Conservation (phyloP, 306 rosid species). For the Vicia faba region DNA sequence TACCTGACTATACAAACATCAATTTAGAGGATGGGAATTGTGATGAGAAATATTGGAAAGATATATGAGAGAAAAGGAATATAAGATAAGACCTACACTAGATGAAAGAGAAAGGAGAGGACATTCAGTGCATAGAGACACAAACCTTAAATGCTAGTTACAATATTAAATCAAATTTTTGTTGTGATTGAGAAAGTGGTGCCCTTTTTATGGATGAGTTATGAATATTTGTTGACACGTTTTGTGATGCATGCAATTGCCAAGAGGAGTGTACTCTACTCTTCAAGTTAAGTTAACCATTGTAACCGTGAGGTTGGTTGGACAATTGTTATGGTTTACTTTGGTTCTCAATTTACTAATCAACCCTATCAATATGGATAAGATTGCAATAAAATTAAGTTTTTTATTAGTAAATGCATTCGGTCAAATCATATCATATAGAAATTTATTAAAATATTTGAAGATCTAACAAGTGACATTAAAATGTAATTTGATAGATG, state of each 20-base stretch:
- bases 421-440: too few relatives aligned
- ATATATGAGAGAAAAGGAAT: not conserved
- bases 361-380: not conserved
- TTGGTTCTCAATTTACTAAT: not conserved
- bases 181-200: slow-evolving; percentile 18
- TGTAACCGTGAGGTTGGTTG: slow-evolving; percentile 8
- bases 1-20: slow-evolving; percentile 37
- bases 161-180: slow-evolving; percentile 22
- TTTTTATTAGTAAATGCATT: too few relatives aligned
- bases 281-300: slow-evolving; percentile 12
- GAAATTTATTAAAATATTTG: too few relatives aligned
- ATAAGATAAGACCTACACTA: not conserved
- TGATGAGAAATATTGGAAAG: slow-evolving; percentile 12
- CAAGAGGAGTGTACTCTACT: not conserved
- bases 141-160: slow-evolving; percentile 43
- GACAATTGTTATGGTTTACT: not conserved
- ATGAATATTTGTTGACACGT: slow-evolving; percentile 42
- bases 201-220: slow-evolving; percentile 15
- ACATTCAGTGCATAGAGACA: slow-evolving; percentile 22
- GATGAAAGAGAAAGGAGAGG: slow-evolving; percentile 22
- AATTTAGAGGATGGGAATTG: slow-evolving; percentile 14
- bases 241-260: slow-evolving; percentile 22
- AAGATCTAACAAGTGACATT: too few relatives aligned
- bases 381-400: too few relatives aligned
- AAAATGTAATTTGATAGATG: too few relatives aligned